phyloP scores from a whole-genome alignment of 2,329 filamentous ascomycete genomes.

The Hymenoscyphus infarciens region DNA sequence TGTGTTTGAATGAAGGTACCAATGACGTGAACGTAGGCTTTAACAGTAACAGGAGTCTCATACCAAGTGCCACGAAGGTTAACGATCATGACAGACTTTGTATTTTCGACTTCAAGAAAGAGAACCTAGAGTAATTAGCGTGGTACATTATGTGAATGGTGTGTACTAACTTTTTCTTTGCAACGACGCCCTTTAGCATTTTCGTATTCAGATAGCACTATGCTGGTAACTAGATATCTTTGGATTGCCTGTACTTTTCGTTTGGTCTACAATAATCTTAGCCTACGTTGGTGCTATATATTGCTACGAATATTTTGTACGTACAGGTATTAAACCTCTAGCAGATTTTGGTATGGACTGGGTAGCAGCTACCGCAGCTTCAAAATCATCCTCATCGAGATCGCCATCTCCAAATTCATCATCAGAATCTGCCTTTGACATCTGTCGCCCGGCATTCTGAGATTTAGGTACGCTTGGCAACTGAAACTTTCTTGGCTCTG shows the following conservation, averaged over 20 bases:
- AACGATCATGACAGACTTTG: constrained; percentile 62
- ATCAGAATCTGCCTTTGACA: constrained; percentile 48
- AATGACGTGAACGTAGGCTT: constrained; percentile 82
- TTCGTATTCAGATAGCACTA: constrained; percentile 65
- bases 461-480: not conserved
- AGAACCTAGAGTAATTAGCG: constrained; percentile 57
- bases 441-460: constrained; percentile 3
- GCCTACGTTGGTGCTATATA: constrained; percentile 38
- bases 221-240: constrained; percentile 76
- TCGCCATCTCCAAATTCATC: constrained; percentile 71
- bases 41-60: constrained; percentile 70
- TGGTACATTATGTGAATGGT: not conserved
- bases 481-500: constrained; percentile 5
- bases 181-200: constrained; percentile 57
- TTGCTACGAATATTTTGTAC: constrained; percentile 41
- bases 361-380: constrained; percentile 69
- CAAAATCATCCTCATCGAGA: constrained; percentile 67
- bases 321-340: constrained; percentile 47
- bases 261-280: constrained; percentile 66
- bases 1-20: constrained; percentile 68
- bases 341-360: constrained; percentile 49
- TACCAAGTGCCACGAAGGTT: constrained; percentile 83
- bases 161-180: constrained; percentile 64
- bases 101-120: constrained; percentile 74
- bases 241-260: constrained; percentile 73